A percentile compares a stretch with the other conserved stretches of the same genome.
These are phyloP conservation scores for Fusarium lateritium DNA, from an alignment of 2,329 filamentous ascomycete species.

Conservation along the genomic window DNA sequence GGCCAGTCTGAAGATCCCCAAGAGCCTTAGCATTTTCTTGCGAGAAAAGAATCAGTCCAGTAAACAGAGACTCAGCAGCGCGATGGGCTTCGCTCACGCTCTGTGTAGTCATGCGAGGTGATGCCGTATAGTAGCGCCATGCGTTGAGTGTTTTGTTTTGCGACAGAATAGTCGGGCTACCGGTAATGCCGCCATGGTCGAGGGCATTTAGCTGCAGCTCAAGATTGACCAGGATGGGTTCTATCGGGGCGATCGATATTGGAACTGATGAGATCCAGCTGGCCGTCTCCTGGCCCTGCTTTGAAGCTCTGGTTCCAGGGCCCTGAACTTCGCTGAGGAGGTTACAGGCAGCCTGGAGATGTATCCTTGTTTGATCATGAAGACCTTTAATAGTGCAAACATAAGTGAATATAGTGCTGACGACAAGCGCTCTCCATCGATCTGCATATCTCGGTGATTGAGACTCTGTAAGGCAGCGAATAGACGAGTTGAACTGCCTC, in stretches of 20 bases:
- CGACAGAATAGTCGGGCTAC: neutral
- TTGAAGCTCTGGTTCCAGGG: neutral
- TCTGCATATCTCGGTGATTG: slow-evolving; percentile 7
- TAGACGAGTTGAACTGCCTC: slow-evolving; percentile 11
- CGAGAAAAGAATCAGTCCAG: slow-evolving; percentile 3
- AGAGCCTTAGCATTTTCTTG: slow-evolving; percentile 16
- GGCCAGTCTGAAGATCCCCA: neutral
- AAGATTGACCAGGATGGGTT: slow-evolving; percentile 2
- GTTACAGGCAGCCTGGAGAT: slow-evolving; percentile 16
- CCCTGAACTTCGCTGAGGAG: slow-evolving; percentile 7
- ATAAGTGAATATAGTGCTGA: slow-evolving; percentile 19
- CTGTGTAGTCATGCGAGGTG: neutral
- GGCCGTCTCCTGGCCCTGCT: neutral
- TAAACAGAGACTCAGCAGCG: slow-evolving; percentile 12
- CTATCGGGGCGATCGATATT: slow-evolving; percentile 5
- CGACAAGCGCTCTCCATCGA: slow-evolving; percentile 24
- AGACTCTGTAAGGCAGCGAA: slow-evolving; percentile 7
- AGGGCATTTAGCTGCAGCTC: slow-evolving; percentile 4
- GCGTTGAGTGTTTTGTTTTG: slow-evolving; percentile 4
- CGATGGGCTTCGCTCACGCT: neutral
- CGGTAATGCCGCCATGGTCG: neutral
- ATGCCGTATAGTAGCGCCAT: slow-evolving; percentile 24
- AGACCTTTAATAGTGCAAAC: slow-evolving; percentile 22
- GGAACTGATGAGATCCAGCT: neutral
- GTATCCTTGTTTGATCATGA: slow-evolving; percentile 12